Conservation (phyloP, 257 asterid species). For the Nicotiana otophora region DNA sequence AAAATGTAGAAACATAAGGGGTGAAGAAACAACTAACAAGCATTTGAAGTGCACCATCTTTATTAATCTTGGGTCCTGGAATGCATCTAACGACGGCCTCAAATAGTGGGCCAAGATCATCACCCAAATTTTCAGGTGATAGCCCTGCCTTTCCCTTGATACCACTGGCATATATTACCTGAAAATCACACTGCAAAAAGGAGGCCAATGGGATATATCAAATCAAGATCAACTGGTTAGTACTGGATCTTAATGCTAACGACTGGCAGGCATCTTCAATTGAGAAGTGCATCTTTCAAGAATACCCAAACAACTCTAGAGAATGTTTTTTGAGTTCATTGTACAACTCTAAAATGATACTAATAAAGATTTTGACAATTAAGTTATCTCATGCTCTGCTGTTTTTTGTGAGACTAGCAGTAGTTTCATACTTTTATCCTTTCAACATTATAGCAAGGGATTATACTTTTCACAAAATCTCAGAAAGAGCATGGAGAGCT, state of each 20-base stretch:
- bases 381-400: background rate
- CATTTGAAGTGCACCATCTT: constrained; percentile 96
- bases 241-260: background rate
- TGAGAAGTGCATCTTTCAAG: background rate
- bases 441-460: background rate
- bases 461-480: background rate
- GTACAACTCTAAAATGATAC: background rate
- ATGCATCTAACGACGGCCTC: constrained; percentile 88
- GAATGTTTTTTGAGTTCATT: background rate
- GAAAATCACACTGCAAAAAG: constrained; percentile 89
- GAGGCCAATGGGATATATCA: constrained; percentile 7
- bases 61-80: constrained; percentile 85
- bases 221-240: background rate
- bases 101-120: constrained; percentile 96
- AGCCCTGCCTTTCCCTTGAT: constrained; percentile 94
- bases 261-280: background rate
- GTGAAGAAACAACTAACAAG: constrained; percentile 55
- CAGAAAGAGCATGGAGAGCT: background rate
- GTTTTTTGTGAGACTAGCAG: background rate
- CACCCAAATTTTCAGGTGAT: constrained; percentile 75
- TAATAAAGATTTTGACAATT: background rate
- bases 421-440: background rate
- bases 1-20: background rate
- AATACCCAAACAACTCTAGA: background rate
- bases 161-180: constrained; percentile 96